phyloP scores from a whole-genome alignment of 140 eudicot genomes.

The Oenanthe javanica region DNA sequence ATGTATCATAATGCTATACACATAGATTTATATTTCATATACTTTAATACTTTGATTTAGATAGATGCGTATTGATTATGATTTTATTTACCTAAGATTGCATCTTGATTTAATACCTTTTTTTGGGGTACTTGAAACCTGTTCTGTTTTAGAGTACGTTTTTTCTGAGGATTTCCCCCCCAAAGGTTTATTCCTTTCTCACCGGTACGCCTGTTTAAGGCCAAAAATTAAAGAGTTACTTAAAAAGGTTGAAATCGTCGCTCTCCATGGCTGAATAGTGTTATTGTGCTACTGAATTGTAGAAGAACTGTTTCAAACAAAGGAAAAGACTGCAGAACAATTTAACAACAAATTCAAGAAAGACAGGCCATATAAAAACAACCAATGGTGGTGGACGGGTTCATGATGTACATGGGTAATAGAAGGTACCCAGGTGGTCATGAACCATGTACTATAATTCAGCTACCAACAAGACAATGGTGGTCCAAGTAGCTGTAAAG shows the following conservation, averaged over 20 bases:
- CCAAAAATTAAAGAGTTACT: no score
- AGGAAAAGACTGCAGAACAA: background rate
- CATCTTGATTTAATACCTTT: no score
- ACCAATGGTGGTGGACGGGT: background rate
- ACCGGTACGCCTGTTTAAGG: no score
- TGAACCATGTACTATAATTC: background rate
- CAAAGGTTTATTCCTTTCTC: no score
- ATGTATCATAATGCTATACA: no score
- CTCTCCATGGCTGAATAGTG: background rate
- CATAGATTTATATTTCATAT: background rate
- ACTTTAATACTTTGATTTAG: background rate
- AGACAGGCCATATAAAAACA: background rate
- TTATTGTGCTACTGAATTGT: background rate
- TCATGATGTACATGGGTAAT: background rate
- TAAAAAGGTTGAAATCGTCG: no score
- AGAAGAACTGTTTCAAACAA: no score
- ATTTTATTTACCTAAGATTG: no score
- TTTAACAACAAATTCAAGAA: background rate
- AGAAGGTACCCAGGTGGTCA: background rate
- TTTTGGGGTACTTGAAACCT: no score
- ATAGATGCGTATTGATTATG: background rate
- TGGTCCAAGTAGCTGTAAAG: constrained; percentile 44
- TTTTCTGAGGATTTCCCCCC: no score
- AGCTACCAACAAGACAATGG: constrained; percentile 15
- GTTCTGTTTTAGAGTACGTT: no score